Percentiles rank a stretch among this genome's conserved stretches.
Conservation (phyloP, 176 grass and related monocot genomes). For the Pontederia paniculata region DNA sequence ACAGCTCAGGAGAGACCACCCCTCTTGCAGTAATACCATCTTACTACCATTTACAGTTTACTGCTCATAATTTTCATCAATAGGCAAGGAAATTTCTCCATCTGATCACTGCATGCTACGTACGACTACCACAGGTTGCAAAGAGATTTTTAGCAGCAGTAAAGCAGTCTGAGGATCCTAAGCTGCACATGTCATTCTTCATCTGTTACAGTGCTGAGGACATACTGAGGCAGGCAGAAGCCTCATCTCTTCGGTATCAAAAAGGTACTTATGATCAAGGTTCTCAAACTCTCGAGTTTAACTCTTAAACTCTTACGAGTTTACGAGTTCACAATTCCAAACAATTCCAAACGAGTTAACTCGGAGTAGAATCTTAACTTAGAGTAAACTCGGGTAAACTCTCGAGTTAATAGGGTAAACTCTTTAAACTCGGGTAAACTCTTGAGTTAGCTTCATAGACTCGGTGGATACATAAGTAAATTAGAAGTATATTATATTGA, state of each 20-base stretch:
- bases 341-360: too few relatives aligned
- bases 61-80: neutral
- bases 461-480: too few relatives aligned
- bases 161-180: conserved; percentile 30
- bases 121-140: conserved; percentile 31
- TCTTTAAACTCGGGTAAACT: too few relatives aligned
- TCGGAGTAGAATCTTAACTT: too few relatives aligned
- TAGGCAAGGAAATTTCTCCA: neutral
- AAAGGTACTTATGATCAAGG: conserved; percentile 52
- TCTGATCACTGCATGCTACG: neutral
- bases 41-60: neutral
- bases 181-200: conserved; percentile 63
- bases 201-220: conserved; percentile 47
- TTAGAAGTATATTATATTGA: too few relatives aligned
- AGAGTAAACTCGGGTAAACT: too few relatives aligned
- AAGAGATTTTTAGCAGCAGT: conserved; percentile 55
- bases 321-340: too few relatives aligned
- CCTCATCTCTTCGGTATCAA: conserved; percentile 47
- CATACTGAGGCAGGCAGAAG: conserved; percentile 52
- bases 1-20: conserved; percentile 48
- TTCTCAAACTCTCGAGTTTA: too few relatives aligned
- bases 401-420: too few relatives aligned
- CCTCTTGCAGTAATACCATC: conserved; percentile 36
- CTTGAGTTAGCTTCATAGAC: too few relatives aligned
- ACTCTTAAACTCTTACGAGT: too few relatives aligned